A percentile compares a stretch with the other conserved stretches of the same genome.
phyloP scores from a whole-genome alignment of 768 basidiomycete species.

The Termitomyces sp. region DNA sequence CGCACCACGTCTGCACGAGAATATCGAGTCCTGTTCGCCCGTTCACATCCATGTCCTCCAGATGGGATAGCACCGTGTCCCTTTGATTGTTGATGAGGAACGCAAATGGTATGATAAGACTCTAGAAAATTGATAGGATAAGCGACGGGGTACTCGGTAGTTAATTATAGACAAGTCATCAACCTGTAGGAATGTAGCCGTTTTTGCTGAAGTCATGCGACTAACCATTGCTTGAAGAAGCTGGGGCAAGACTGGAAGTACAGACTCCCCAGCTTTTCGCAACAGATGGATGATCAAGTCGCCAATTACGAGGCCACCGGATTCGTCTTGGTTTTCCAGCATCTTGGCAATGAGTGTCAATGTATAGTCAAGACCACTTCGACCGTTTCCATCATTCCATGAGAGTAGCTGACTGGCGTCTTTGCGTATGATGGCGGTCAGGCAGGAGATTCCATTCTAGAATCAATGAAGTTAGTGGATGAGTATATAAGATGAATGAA shows the following conservation, averaged over 20 bases:
- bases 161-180: conserved; percentile 5
- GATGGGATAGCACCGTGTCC: conserved; percentile 70
- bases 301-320: conserved; percentile 89
- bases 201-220: conserved; percentile 81
- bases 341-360: conserved; percentile 75
- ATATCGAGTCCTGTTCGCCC: conserved; percentile 75
- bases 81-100: conserved; percentile 89
- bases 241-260: conserved; percentile 84
- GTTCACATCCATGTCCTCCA: conserved; percentile 63
- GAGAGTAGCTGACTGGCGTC: conserved; percentile 77
- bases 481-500: background rate
- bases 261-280: conserved; percentile 73
- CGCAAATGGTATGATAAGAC: conserved; percentile 88
- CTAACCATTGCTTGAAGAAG: conserved; percentile 80
- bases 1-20: conserved; percentile 90
- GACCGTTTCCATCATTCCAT: conserved; percentile 67
- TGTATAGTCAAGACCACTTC: conserved; percentile 72
- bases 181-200: conserved; percentile 90
- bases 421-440: conserved; percentile 85
- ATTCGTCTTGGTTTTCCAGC: conserved; percentile 80
- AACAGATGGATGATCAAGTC: conserved; percentile 94
- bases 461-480: background rate
- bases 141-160: background rate
- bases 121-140: conserved; percentile 38
- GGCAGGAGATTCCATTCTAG: conserved; percentile 77